Evolutionary conservation across 768 basidiomycete genomes (phyloP).

Genomic region (Steccherinum ochraceum): DNA sequence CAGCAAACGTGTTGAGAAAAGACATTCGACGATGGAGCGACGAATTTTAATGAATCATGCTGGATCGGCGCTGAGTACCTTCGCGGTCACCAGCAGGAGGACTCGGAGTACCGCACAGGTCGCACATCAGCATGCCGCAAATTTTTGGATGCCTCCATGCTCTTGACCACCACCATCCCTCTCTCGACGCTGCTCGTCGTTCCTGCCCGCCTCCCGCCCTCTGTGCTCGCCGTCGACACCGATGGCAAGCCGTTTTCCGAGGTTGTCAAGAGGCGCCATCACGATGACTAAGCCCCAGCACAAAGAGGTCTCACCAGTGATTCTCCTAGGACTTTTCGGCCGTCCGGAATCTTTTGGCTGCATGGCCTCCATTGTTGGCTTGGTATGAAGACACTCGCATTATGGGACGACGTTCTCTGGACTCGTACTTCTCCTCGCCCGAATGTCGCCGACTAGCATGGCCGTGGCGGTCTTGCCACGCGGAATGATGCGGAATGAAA

Average conservation of each 20-base stretch:
- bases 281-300: not conserved
- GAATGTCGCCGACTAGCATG: not conserved
- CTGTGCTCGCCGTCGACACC: not conserved
- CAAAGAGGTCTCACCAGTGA: not conserved
- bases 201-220: not conserved
- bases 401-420: not conserved
- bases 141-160: not conserved
- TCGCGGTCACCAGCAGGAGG: too few relatives aligned
- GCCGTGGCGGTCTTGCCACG: not conserved
- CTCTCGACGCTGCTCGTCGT: not conserved
- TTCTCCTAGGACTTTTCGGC: not conserved
- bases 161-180: not conserved
- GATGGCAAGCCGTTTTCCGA: not conserved
- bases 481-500: not conserved
- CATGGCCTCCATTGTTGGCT: not conserved
- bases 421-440: not conserved
- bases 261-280: not conserved
- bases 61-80: too few relatives aligned
- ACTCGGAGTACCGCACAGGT: slow-evolving; percentile 2
- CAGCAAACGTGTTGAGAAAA: too few relatives aligned
- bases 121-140: not conserved
- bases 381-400: not conserved
- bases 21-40: too few relatives aligned
- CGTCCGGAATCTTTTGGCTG: not conserved
- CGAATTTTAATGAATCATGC: too few relatives aligned